Percentiles rank a stretch among this genome's conserved stretches.
Evolutionary conservation across 1,284 basidiomycete species (phyloP).

Genomic region (Cerioporus squamosus): DNA sequence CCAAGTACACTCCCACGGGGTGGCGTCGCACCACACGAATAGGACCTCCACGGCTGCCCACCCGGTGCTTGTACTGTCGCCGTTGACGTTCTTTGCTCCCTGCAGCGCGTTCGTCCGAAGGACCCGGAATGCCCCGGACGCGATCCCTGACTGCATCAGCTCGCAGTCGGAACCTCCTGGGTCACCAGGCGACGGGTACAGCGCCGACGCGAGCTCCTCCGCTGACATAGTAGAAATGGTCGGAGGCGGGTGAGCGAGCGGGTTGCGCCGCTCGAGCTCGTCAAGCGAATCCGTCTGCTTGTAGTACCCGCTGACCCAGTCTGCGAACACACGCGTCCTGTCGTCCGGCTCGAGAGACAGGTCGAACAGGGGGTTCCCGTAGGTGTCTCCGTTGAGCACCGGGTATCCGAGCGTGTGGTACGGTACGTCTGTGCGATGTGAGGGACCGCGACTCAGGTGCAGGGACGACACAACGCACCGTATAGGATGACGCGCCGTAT

Average conservation of each 20-base stretch:
- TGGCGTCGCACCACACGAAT: constrained; percentile 14
- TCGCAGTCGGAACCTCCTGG: constrained; percentile 11
- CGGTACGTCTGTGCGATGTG: background rate
- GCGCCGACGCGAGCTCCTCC: constrained; percentile 11
- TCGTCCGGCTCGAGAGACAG: background rate
- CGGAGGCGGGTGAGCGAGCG: constrained; percentile 12
- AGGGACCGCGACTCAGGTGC: background rate
- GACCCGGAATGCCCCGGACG: background rate
- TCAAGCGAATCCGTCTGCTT: background rate
- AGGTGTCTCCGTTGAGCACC: background rate
- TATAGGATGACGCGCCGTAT: constrained; percentile 29
- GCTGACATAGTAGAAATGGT: constrained; percentile 16
- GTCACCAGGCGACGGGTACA: constrained; percentile 5
- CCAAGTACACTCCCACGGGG: constrained; percentile 12
- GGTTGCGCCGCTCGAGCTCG: background rate
- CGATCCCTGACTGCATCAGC: background rate
- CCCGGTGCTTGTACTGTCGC: background rate
- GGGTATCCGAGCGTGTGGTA: background rate
- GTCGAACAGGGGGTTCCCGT: background rate
- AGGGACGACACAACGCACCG: constrained; percentile 16
- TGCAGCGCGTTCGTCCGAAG: constrained; percentile 2
- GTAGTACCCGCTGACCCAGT: constrained; percentile 11
- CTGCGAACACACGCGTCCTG: background rate
- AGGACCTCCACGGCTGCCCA: constrained; percentile 15
- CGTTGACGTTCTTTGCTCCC: background rate